Base-by-base conservation (phyloP, 139 green algal species). In the Tetratostichococcus sp. region DNA sequence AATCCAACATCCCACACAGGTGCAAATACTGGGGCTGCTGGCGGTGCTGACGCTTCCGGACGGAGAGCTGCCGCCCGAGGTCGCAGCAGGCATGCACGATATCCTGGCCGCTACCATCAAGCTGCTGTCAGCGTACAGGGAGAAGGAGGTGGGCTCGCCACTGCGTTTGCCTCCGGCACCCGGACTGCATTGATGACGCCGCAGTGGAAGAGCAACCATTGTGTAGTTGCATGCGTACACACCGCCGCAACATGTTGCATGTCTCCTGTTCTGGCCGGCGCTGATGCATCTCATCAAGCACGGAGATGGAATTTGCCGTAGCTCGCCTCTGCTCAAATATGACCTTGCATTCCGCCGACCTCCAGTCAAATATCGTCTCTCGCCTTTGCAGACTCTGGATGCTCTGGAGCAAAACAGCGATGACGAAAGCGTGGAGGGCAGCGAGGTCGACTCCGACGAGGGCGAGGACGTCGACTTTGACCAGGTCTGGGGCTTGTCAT, bases 11-110 rank as follows among this genome's bases (percentile, higher is more conserved):
- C n/a, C n/a, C n/a, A n/a, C n/a, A 17, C 50, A 62, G 50, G 77
- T 94, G 43, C 81, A 86, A 11, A 70, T 90, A 25, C 78, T 96
- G 58, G 92, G 86, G 0, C 80, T 97, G 70, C 58, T 86, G 17
- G 68, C 88, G 0, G 16, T 97, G 43, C 65, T 97, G 62, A 57
- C 74, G 30, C 67, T 81, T 30, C 83, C 88, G 1, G 83, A 90
- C 1, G 79, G 82, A 23, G 67, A 72, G 5, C 69, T 94, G 42
- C 88, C 90, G 5, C 43, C 69, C 2, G 88, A 92, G 82, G 21
- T 97, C n/a, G 39, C 65, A 42, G 73, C 75, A 2, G 84, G 84
- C 17, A 65, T 91, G 77, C 79, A 77, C 30, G 69, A 80, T 59
- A 69, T 88, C 59, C 74, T 87, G 42, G 65, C 72, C 5, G 82